phyloP scores from a whole-genome alignment of 352 stramenopile genomes.

The Phytophthora meadii region DNA sequence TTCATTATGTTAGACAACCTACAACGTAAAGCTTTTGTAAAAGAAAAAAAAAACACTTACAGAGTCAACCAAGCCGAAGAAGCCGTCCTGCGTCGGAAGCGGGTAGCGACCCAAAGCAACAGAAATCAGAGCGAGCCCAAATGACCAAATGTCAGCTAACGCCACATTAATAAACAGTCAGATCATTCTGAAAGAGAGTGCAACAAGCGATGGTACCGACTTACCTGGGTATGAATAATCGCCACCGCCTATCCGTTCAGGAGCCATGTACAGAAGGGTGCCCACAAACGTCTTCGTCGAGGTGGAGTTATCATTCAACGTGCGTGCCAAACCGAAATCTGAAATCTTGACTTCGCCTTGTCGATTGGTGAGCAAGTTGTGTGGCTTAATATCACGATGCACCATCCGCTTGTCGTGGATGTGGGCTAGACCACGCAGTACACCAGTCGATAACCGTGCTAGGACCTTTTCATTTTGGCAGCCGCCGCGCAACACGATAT shows the following conservation, averaged over 20 bases:
- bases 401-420: constrained; percentile 91
- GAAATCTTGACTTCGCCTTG: constrained; percentile 90
- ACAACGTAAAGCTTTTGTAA: neutral
- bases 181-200: neutral
- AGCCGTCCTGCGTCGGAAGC: constrained; percentile 85
- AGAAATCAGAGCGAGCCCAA: constrained; percentile 78
- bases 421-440: constrained; percentile 84
- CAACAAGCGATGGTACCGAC: neutral
- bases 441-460: constrained; percentile 67
- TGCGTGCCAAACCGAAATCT: constrained; percentile 86
- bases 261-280: constrained; percentile 95
- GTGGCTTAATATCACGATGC: constrained; percentile 93
- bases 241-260: constrained; percentile 92
- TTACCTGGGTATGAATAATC: constrained; percentile 90
- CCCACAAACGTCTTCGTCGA: constrained; percentile 94
- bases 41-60: constrained; percentile 39
- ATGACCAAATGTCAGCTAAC: constrained; percentile 86
- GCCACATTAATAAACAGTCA: constrained; percentile 3
- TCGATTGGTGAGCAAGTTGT: constrained; percentile 90
- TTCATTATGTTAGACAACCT: neutral
- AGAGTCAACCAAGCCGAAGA: constrained; percentile 89
- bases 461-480: constrained; percentile 88
- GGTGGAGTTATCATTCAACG: constrained; percentile 74
- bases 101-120: constrained; percentile 86
- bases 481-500: constrained; percentile 85